Percentiles rank a stretch among this genome's conserved stretches.
These are phyloP conservation scores for Gillenia trifoliata DNA, from an alignment of 306 rosid species.

Conservation along the genomic window DNA sequence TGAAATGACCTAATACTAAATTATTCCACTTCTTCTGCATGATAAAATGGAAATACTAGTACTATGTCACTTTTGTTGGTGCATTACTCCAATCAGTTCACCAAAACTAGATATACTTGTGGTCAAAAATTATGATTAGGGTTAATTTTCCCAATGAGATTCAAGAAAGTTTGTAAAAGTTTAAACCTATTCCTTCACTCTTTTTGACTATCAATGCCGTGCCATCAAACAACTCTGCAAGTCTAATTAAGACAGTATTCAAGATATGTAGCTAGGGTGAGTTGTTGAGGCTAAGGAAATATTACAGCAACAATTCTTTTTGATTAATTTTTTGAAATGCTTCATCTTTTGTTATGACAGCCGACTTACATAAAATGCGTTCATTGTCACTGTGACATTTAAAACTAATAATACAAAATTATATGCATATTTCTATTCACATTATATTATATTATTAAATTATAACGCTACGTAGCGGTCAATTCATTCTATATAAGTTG, in stretches of 20 bases:
- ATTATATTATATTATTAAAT: too few relatives aligned
- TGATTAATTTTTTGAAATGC: neutral
- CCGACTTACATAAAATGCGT: too few relatives aligned
- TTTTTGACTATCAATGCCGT: constrained; percentile 10
- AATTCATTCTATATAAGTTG: too few relatives aligned
- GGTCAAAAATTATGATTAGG: neutral
- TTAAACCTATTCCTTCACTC: neutral
- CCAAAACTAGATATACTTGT: neutral
- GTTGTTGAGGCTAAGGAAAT: neutral
- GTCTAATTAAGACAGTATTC: neutral
- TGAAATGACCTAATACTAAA: neutral
- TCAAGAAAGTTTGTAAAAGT: neutral
- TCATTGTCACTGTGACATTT: too few relatives aligned
- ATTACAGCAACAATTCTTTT: neutral
- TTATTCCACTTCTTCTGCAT: neutral
- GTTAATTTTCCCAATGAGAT: neutral
- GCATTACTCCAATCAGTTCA: neutral
- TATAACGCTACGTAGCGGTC: too few relatives aligned
- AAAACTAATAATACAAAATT: too few relatives aligned
- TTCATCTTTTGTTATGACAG: neutral
- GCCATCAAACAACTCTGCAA: neutral
- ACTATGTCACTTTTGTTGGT: constrained; percentile 5
- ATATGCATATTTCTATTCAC: too few relatives aligned
- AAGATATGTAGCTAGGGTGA: neutral
- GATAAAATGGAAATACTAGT: neutral